These are phyloP conservation scores for Stachybotrys chlorohalonatus DNA, from an alignment of 2,329 filamentous ascomycete species.

Conservation along the genomic window DNA sequence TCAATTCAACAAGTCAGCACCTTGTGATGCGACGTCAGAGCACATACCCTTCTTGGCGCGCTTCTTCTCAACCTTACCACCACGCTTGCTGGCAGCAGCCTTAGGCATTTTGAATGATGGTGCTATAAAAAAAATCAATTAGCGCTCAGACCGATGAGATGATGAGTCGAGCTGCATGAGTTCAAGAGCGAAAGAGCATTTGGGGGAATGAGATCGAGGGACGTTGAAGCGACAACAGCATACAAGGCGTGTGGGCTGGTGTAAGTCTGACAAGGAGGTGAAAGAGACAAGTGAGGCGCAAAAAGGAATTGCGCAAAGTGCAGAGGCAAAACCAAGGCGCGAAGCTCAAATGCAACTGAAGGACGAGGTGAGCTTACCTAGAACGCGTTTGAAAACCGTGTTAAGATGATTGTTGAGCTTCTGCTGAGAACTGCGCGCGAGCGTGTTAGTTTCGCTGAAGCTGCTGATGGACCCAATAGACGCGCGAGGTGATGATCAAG, in stretches of 20 bases:
- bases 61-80: constrained; percentile 45
- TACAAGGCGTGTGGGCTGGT: neutral
- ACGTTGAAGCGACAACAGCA: neutral
- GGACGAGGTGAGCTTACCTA: constrained; percentile 12
- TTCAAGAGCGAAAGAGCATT: too few relatives aligned
- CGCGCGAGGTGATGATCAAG: constrained; percentile 7
- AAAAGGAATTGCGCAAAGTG: constrained; percentile 16
- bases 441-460: neutral
- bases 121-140: too few relatives aligned
- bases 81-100: constrained; percentile 42
- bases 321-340: constrained; percentile 9
- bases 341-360: constrained; percentile 7
- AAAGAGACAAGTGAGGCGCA: constrained; percentile 11
- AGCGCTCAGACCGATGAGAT: too few relatives aligned
- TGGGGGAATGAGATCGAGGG: neutral
- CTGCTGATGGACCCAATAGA: neutral
- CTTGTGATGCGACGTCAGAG: neutral
- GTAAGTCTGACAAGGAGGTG: neutral
- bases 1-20: too few relatives aligned
- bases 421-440: constrained; percentile 4
- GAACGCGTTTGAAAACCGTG: constrained; percentile 4
- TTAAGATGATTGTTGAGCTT: constrained; percentile 1
- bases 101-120: constrained; percentile 45
- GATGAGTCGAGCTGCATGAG: too few relatives aligned
- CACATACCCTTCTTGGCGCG: constrained; percentile 52